phyloP scores from a whole-genome alignment of 208 protist genomes.

The Acanthamoeba royreba region DNA sequence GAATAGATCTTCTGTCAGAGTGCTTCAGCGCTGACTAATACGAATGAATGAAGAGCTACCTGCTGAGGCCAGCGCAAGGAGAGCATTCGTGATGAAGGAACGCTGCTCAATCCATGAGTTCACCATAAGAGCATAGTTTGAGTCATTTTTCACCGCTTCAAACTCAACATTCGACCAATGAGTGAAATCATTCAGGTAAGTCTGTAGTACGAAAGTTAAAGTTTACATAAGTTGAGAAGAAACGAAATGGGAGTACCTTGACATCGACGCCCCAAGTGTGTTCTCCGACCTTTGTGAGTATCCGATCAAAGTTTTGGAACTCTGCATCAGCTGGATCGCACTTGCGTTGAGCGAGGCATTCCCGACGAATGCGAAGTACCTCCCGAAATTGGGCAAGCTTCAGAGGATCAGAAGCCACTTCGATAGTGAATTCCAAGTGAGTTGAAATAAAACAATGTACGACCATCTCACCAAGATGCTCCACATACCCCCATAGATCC shows the following conservation, averaged over 20 bases:
- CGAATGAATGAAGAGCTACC: neutral
- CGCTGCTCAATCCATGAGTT: neutral
- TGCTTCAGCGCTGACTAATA: neutral
- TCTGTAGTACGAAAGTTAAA: too few species aligned
- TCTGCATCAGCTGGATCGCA: neutral
- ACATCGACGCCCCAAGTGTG: slow-evolving; percentile 16
- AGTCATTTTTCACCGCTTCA: neutral
- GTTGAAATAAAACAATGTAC: too few species aligned
- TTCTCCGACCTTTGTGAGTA: neutral
- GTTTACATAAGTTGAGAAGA: neutral
- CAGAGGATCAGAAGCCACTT: slow-evolving; percentile 26
- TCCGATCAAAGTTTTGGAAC: neutral
- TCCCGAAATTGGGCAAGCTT: slow-evolving; percentile 11
- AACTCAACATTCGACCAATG: neutral
- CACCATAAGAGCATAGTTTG: neutral
- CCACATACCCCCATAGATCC: slow-evolving; percentile 52
- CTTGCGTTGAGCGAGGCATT: neutral
- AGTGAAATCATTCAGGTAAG: neutral
- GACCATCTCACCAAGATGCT: too few species aligned
- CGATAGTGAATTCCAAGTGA: neutral
- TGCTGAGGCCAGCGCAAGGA: neutral
- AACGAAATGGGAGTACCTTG: neutral
- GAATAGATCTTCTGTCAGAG: neutral
- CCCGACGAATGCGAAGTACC: neutral
- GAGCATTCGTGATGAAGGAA: neutral